Percentiles rank a stretch among this genome's conserved stretches.
Evolutionary conservation across 345 rosid genomes (phyloP).

Genomic region (Eutrema japonicum): DNA sequence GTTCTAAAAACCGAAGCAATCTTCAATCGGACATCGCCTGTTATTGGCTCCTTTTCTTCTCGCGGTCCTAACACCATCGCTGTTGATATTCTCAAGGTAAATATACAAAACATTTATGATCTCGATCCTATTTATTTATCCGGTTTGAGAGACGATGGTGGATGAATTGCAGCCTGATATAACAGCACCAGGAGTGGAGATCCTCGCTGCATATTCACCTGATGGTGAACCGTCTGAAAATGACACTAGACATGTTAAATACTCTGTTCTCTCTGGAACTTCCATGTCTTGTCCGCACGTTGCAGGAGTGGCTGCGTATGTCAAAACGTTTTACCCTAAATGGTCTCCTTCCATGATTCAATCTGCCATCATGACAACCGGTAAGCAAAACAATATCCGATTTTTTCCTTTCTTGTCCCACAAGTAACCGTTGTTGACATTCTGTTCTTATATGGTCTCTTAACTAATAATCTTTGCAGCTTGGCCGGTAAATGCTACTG

Average conservation of each 20-base stretch:
- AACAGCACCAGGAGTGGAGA: conserved; percentile 58
- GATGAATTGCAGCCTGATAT: conserved; percentile 57
- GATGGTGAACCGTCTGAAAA: neutral
- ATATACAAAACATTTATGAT: neutral
- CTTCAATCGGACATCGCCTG: conserved; percentile 39
- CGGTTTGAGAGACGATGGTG: conserved; percentile 3
- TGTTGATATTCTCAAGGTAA: conserved; percentile 55
- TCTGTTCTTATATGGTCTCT: neutral
- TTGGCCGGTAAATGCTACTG: conserved; percentile 34
- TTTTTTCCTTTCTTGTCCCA: neutral
- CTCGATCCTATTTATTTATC: neutral
- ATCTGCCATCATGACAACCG: conserved; percentile 56
- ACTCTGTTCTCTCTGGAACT: conserved; percentile 46
- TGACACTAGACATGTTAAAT: conserved; percentile 33
- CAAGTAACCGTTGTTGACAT: conserved; percentile 8
- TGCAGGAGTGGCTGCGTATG: conserved; percentile 49
- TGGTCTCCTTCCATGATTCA: conserved; percentile 59
- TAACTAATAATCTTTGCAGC: conserved; percentile 37
- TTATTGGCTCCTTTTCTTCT: conserved; percentile 53
- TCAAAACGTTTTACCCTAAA: conserved; percentile 49
- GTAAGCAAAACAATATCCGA: conserved; percentile 1
- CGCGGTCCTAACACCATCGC: conserved; percentile 59
- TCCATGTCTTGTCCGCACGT: conserved; percentile 57
- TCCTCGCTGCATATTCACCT: conserved; percentile 58
- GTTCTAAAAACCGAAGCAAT: conserved; percentile 39